These are phyloP conservation scores for Podospora bellae-mahoneyi DNA, from an alignment of 495 filamentous ascomycete species.

Conservation along the genomic window DNA sequence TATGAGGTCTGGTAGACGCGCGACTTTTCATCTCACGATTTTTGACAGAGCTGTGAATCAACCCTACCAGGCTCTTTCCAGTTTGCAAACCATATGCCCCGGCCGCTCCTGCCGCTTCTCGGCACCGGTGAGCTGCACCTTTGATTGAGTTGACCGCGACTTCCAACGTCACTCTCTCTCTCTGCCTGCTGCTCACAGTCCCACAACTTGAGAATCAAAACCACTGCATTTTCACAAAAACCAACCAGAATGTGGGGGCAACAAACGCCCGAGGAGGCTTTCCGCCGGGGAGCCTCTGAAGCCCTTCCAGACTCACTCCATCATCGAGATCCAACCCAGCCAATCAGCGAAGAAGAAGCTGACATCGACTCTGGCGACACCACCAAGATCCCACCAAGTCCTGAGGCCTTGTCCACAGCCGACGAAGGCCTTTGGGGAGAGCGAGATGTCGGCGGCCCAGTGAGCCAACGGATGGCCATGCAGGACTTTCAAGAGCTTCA, in stretches of 20 bases:
- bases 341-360: not conserved
- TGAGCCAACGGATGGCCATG: conserved; percentile 62
- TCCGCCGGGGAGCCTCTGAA: conserved; percentile 24
- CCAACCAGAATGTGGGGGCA: conserved; percentile 11
- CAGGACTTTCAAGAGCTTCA: conserved; percentile 68
- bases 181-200: too few species aligned
- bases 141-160: not conserved
- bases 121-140: not conserved
- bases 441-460: conserved; percentile 58
- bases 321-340: conserved; percentile 22
- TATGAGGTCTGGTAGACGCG: not conserved
- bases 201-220: too few species aligned
- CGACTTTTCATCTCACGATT: not conserved
- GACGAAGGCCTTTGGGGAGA: conserved; percentile 73
- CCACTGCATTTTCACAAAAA: not conserved
- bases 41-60: too few species aligned
- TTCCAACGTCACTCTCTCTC: not conserved
- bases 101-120: not conserved
- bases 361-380: conserved; percentile 15
- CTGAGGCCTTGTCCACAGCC: conserved; percentile 10
- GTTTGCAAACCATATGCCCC: not conserved
- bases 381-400: conserved; percentile 16
- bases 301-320: conserved; percentile 25
- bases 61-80: too few species aligned
- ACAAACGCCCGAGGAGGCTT: conserved; percentile 20